Base-by-base conservation (phyloP, 352 stramenopile species). In the Globisporangium perplexum region DNA sequence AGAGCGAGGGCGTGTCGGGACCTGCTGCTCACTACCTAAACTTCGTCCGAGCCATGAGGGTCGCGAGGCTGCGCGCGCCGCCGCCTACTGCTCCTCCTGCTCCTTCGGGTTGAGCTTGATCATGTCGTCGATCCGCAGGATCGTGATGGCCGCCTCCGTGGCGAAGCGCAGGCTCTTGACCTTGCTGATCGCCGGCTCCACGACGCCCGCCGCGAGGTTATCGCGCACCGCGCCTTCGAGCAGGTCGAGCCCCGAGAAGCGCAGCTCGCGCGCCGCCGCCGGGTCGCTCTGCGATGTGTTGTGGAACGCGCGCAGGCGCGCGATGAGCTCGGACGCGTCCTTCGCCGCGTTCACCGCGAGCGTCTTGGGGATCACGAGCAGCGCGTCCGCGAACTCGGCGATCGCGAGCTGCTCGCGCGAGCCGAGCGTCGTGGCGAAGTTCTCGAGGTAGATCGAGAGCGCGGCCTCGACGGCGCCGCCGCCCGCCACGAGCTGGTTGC, bases 111-210 rank as follows among this genome's bases (percentile, higher is more conserved):
- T 96, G 52, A 98, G 78, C 65, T 96, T 98, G 69, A 99, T 98
- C 71, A 97, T 90, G 79, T 99, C 97, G 82, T 99, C 97, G 73
- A 99, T 99, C 72, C 97, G 89, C 56, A 99, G 69, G 83, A 99
- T 99, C 35, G 97, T 99, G 77, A 99, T 99, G 45, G 97, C 97
- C 35, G 97, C 97, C 63, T 99, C 97, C 6, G 96, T 99, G 20
- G 97, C 97, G 83, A 99, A 99, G 63, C 97, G 85, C 59, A 99
- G 76, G 69, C 87, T 98, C 79, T 99, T 99, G 75, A 99, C 98
- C 84, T 99, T 99, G 65, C 93, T 99, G 63, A 99, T 99, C 53
- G 97, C 97, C 20, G 97, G 97, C 82, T 99, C 97, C 17, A 99
- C 87, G n/a, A 99, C 97, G 56, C 96, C 97, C 22, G 90, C 93